Percentiles rank a stretch among this genome's conserved stretches.
These are phyloP conservation scores for Vaccinium myrtillus DNA, from an alignment of 148 eudicot species.

Conservation along the genomic window DNA sequence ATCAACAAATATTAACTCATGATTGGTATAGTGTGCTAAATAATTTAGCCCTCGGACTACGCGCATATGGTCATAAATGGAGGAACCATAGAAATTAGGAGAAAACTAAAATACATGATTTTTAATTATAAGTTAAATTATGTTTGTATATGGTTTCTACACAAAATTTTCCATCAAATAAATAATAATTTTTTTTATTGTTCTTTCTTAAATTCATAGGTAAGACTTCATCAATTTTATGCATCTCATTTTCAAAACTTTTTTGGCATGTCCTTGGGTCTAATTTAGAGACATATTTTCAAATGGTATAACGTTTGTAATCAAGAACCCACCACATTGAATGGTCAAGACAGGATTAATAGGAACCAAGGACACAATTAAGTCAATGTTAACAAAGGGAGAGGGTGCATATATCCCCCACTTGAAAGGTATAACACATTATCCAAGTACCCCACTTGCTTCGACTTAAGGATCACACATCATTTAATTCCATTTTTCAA, in stretches of 20 bases:
- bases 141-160: background rate
- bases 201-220: background rate
- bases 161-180: background rate
- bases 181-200: background rate
- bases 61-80: background rate
- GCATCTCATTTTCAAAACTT: background rate
- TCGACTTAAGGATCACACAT: constrained; percentile 13
- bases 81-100: background rate
- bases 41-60: background rate
- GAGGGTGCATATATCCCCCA: background rate
- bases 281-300: background rate
- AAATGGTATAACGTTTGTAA: background rate
- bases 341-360: constrained; percentile 19
- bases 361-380: background rate
- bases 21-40: background rate
- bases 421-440: background rate
- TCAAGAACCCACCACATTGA: constrained; percentile 15
- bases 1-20: background rate
- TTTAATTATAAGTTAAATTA: background rate
- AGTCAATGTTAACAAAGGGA: background rate
- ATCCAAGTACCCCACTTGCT: background rate
- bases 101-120: background rate
- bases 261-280: background rate
- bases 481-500: background rate
- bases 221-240: background rate